Percentiles rank a stretch among this genome's conserved stretches.
Evolutionary conservation across 2,329 filamentous ascomycete genomes (phyloP).

Genomic region (Sphaerulina musiva): DNA sequence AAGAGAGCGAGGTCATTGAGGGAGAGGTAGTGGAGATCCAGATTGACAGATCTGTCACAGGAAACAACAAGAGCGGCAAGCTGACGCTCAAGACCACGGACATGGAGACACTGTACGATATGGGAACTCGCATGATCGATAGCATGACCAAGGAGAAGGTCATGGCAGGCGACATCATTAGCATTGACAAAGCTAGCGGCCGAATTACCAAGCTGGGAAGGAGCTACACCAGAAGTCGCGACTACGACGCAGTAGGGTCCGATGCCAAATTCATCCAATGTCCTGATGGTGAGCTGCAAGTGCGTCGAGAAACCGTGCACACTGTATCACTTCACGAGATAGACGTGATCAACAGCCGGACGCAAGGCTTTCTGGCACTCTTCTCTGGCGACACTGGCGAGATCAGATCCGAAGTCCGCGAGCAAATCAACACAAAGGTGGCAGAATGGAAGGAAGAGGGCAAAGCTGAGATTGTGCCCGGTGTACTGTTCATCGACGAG

Average conservation of each 20-base stretch:
- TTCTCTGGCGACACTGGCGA: slow-evolving; percentile 98
- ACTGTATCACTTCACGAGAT: slow-evolving; percentile 97
- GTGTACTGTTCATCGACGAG: slow-evolving; percentile 96
- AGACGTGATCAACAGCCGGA: slow-evolving; percentile 97
- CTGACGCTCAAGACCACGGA: slow-evolving; percentile 99
- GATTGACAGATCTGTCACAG: slow-evolving; percentile 93
- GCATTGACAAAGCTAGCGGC: slow-evolving; percentile 95
- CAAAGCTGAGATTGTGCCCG: slow-evolving; percentile 95
- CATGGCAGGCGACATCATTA: slow-evolving; percentile 97
- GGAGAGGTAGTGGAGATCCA: slow-evolving; percentile 98
- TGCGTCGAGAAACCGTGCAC: slow-evolving; percentile 93
- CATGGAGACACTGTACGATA: slow-evolving; percentile 99
- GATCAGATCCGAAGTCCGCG: slow-evolving; percentile 91
- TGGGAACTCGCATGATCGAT: slow-evolving; percentile 99
- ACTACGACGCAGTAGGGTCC: slow-evolving; percentile 98
- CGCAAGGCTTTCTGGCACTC: slow-evolving; percentile 94
- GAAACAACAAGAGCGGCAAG: slow-evolving; percentile 94
- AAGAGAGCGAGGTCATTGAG: slow-evolving; percentile 98
- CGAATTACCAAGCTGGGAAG: slow-evolving; percentile 96
- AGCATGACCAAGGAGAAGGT: slow-evolving; percentile 99
- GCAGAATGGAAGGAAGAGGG: slow-evolving; percentile 99
- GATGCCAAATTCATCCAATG: slow-evolving; percentile 98
- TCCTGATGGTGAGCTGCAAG: slow-evolving; percentile 93
- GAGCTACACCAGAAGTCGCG: slow-evolving; percentile 87
- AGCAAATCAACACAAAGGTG: slow-evolving; percentile 99